Base-by-base conservation (phyloP, 495 filamentous ascomycete genomes). In the Aspergillus incahuasiensis region DNA sequence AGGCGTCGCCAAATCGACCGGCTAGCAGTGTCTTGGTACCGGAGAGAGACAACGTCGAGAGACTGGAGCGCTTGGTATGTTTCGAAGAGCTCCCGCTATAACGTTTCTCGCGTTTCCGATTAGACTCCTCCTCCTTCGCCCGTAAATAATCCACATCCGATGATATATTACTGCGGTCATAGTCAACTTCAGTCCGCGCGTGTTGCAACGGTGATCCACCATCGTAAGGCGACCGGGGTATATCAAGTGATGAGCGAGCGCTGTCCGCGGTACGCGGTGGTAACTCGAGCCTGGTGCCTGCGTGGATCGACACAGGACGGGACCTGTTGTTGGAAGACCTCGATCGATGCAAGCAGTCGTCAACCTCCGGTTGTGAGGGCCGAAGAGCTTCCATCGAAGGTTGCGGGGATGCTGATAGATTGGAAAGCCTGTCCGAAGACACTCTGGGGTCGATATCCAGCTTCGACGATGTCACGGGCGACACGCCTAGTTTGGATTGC, bases 1-100 rank as follows among this genome's bases (percentile, higher is more conserved):
- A 97, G 4, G 95, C 92, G 50, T 97, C 95, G 1, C 95, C 91
- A 69, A 98, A 97, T 67, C 88, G 91, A 7, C 92, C 90, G 22
- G 86, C 86, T 21, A 98, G 78, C 38, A 96, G 80, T n/a, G 81
- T 89, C 69, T 95, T 96, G 52, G 89, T 87, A 25, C 88, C 87
- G 1, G 83, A 80, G 13, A 87, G 74, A 4, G 88, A 85, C 25
- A 94, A 75, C 1, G 86, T 90, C 13, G 87, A 86, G 52, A 98
- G 76, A 66, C 90, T 95, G 19, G 87, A 78, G 32, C 91, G 86
- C 65, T 97, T 97, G 43, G 70, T 72, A 63, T 96, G 90, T 56
- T 88, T 91, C 13, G 74, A 66, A 13, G 79, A 50, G 34, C 34
- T 79, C 48, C 72, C 74, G 57, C 79, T 81, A 44, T 75, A 78